Conservation (phyloP, 108 stramenopile genomes). For the Stephanodiscus minutulus region DNA sequence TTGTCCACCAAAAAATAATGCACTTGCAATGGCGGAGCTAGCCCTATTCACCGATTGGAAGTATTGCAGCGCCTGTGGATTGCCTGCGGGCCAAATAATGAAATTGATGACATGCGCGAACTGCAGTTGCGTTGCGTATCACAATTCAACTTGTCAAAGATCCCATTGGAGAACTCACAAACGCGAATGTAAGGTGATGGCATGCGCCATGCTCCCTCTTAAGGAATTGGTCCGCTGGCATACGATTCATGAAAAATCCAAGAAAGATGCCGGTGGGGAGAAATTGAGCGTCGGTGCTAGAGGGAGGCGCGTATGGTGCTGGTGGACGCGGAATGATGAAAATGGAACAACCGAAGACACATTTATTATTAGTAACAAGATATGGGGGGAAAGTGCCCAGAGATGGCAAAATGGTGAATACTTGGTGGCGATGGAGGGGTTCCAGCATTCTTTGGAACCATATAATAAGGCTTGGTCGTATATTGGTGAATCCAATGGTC, state of each 20-base stretch:
- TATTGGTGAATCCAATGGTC: background rate
- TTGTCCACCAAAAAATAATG: background rate
- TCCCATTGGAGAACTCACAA: constrained; percentile 56
- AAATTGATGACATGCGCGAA: constrained; percentile 45
- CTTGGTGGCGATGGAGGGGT: constrained; percentile 54
- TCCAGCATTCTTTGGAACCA: constrained; percentile 50
- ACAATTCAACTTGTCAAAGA: constrained; percentile 50
- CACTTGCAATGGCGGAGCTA: background rate
- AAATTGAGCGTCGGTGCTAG: background rate
- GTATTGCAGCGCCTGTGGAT: constrained; percentile 14
- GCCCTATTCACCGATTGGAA: constrained; percentile 16
- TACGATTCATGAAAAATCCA: background rate
- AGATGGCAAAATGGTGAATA: constrained; percentile 57
- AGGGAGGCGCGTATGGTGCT: constrained; percentile 1
- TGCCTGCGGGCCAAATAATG: background rate
- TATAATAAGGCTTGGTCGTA: constrained; percentile 24
- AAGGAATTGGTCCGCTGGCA: constrained; percentile 41
- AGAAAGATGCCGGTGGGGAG: background rate
- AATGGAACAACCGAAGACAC: constrained; percentile 13
- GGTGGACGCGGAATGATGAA: constrained; percentile 3
- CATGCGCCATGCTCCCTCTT: constrained; percentile 33
- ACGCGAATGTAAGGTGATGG: constrained; percentile 31
- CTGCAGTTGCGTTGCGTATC: constrained; percentile 55
- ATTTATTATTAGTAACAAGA: constrained; percentile 6
- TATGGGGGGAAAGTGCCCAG: constrained; percentile 30